A percentile compares a stretch with the other conserved stretches of the same genome.
Evolutionary conservation across 345 rosid genomes (phyloP).

Genomic region (Populus euphratica): DNA sequence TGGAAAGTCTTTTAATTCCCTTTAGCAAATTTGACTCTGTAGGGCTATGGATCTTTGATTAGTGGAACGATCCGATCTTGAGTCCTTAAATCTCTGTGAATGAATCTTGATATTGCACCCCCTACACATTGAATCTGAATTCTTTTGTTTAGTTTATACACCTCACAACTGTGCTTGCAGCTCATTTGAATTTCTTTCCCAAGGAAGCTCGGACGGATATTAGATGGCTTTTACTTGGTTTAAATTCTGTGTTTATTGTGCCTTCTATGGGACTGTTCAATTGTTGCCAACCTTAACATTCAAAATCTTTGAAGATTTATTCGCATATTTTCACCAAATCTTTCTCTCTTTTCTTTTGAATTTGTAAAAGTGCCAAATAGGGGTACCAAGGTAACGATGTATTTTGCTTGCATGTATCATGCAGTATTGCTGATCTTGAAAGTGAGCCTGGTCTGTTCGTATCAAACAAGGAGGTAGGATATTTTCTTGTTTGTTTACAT

Average conservation of each 20-base stretch:
- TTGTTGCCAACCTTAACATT: background rate
- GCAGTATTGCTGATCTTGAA: constrained; percentile 84
- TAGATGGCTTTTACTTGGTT: background rate
- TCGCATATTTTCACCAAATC: background rate
- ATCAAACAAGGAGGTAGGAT: constrained; percentile 65
- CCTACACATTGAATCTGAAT: background rate
- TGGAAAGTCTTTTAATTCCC: too few relatives aligned
- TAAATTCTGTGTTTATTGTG: background rate
- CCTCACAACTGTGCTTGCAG: background rate
- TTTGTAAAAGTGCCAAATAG: background rate
- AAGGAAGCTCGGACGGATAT: background rate
- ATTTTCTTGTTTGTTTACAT: background rate
- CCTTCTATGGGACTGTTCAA: background rate
- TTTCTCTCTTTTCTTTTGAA: background rate
- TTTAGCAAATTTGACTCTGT: too few relatives aligned
- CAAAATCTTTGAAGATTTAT: background rate
- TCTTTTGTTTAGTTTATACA: background rate
- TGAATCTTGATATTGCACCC: background rate
- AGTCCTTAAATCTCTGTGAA: background rate
- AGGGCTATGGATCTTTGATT: background rate
- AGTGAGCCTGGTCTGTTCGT: constrained; percentile 83
- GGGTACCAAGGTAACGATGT: background rate
- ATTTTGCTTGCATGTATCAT: constrained; percentile 9
- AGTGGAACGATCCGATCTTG: background rate
- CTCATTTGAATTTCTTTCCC: background rate